Percentiles rank a stretch among this genome's conserved stretches.
phyloP scores from a whole-genome alignment of 495 filamentous ascomycete species.

The Podospora fimiseda region DNA sequence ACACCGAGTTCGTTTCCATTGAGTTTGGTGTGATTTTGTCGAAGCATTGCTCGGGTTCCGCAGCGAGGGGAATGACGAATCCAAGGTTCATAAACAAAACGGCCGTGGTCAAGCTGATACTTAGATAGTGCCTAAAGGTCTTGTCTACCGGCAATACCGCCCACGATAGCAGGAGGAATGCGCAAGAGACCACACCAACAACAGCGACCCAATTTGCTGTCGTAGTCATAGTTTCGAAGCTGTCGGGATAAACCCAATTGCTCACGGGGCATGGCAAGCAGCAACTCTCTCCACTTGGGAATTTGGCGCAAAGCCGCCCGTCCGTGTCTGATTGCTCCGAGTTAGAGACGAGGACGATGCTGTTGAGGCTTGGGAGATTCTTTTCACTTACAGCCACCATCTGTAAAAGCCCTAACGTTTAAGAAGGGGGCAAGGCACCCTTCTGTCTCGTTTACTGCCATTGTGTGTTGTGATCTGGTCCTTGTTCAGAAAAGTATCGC shows the following conservation, averaged over 20 bases:
- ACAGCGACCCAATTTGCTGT: constrained; percentile 77
- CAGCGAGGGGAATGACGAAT: constrained; percentile 84
- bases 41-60: constrained; percentile 74
- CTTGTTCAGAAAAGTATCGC: neutral
- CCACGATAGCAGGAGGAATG: constrained; percentile 79
- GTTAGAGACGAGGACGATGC: constrained; percentile 12
- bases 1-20: constrained; percentile 74
- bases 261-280: constrained; percentile 88
- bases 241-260: constrained; percentile 76
- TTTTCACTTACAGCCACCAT: constrained; percentile 38
- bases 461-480: neutral
- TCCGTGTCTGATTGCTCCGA: constrained; percentile 46
- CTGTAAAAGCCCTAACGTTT: constrained; percentile 23
- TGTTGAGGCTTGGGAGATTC: neutral
- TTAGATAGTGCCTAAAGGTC: constrained; percentile 88
- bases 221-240: constrained; percentile 56
- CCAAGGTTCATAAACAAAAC: constrained; percentile 75
- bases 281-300: constrained; percentile 46
- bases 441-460: constrained; percentile 11
- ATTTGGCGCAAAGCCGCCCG: constrained; percentile 53
- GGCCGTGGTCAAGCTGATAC: constrained; percentile 71
- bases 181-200: constrained; percentile 59
- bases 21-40: constrained; percentile 90
- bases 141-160: constrained; percentile 77
- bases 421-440: constrained; percentile 34